Conservation (phyloP, 257 asterid genomes). For the Osmanthus fragrans region DNA sequence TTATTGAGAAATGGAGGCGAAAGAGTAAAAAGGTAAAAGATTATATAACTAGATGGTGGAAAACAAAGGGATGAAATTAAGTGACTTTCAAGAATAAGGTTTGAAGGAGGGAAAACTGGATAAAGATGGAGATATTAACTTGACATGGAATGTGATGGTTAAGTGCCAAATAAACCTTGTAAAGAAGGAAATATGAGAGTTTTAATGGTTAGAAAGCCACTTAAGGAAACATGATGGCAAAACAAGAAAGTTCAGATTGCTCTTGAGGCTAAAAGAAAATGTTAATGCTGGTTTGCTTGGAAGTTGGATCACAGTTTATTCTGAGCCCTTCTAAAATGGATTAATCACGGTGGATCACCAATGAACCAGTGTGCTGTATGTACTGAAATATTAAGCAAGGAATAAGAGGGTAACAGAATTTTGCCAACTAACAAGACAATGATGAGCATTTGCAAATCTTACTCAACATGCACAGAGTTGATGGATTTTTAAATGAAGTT, state of each 20-base stretch:
- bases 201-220: background rate
- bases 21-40: background rate
- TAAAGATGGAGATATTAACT: background rate
- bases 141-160: background rate
- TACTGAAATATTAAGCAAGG: background rate
- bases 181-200: background rate
- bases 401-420: background rate
- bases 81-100: background rate
- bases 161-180: background rate
- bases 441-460: background rate
- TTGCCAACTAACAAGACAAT: conserved; percentile 2
- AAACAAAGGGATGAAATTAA: too few species aligned
- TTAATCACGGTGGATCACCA: background rate
- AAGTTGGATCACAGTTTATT: background rate
- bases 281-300: background rate
- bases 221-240: background rate
- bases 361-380: background rate
- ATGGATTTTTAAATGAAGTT: background rate
- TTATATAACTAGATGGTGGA: background rate
- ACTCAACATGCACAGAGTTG: background rate
- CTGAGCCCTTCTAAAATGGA: background rate
- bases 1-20: background rate
- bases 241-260: background rate
- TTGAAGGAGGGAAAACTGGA: background rate
- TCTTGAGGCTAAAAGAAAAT: background rate